Evolutionary conservation across 23 red algal species (phyloP), one percentile per base, ranked within the genome.

Genomic region (Gracilaria gracilis): DNA sequence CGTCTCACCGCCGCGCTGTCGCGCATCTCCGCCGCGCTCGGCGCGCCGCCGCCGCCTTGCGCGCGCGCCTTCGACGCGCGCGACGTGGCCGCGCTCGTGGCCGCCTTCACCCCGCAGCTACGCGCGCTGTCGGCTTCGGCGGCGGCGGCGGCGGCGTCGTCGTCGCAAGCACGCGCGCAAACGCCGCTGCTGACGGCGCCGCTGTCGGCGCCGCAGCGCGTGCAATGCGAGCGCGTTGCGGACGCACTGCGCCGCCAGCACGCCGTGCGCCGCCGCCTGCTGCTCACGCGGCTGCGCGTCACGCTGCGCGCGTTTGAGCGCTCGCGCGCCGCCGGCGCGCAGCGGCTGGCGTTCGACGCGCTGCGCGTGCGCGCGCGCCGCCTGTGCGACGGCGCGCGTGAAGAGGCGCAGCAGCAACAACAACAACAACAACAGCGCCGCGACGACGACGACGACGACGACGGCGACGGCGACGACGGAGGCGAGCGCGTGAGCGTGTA

Each of bases 241-340:
- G 0, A 6, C 29, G 46, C 36, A 33, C 20, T 81, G 48, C 77
- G 58, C 15, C 14, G 27, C 12, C 48, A 81, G 33, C 77, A 81
- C 34, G 57, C 17, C 4, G 13, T 61, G 15, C 77, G 77, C 11
- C 49, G 49, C 13, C 29, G 53, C 49, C 34, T 81, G 51, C 27
- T 81, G 49, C 77, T 81, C 51, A 81, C 77, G 36, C 46, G 77
- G 34, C 46, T 81, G 16, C 15, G 53, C 48, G 77, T 81, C 23
- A 81, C 77, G 46, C 4, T 81, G 19, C 0, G 33, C 0, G 17
- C 77, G 40, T 81, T 81, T 25, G 42, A 46, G 42, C 42, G 77
- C 34, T 37, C 51, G 42, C 42, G 42, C 42, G 42, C 42, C 42
- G 42, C 42, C 5, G 5, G 42, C 42, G 42, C 42, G 42, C 42